Base-by-base conservation (phyloP, 441 rosid species). In the Dalechampia spathulata region DNA sequence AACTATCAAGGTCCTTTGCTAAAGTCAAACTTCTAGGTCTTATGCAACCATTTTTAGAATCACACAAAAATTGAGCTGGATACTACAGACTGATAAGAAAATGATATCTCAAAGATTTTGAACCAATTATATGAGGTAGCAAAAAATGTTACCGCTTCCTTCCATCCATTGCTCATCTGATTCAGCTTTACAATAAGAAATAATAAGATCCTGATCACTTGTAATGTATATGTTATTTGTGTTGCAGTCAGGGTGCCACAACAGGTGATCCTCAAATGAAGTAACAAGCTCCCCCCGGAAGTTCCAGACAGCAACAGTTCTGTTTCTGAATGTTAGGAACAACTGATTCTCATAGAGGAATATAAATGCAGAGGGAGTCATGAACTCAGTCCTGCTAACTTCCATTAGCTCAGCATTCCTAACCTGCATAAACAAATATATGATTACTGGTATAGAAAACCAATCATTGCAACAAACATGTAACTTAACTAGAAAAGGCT, bases 211-310 rank as follows among this genome's bases (percentile, higher is more conserved):
- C 79, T 87, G 95, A 68, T 87, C 92, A 1, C 92, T 87, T 43
- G 99, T 87, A 60, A 87, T 89, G 70, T 87, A 83, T 62, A 89
- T 93, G 70, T 89, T 89, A 67, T 86, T 89, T 21, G 99, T 92
- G 71, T 92, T 89, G 70, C 96, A 86, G 61, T 89, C 97, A n/a
- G 95, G 89, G 76, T 89, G 86, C 95, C 97, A 89, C 65, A 83
- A 69, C 46, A 80, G 77, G 68, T 89, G 99, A 72, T 86, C 95
- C 71, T 86, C 95, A 46, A 86, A 86, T 13, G 95, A 86, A 42
- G 95, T 86, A n/a, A 86, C 91, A 17, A 82, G 91, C 72, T 86
- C 89, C 52, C 91, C 95, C 0, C 83, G 83, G 48, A 86, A 92
- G 66, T 89, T 89, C 99, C 97, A 92, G 34, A 88, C 97, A 55